phyloP scores from a whole-genome alignment of 2,329 filamentous ascomycete species.

The Venturia oleaginea region DNA sequence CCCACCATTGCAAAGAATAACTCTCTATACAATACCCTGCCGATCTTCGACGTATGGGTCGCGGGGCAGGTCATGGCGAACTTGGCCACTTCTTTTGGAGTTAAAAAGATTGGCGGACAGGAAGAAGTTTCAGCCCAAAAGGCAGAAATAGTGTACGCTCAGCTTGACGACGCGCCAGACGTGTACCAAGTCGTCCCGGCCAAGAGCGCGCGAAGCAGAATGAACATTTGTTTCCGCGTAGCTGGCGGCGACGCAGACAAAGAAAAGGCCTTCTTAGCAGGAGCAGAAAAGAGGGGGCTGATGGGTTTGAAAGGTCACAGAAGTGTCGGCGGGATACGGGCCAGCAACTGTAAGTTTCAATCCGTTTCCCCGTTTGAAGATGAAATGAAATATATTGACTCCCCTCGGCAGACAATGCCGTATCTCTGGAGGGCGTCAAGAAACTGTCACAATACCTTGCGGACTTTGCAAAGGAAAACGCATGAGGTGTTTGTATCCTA shows the following conservation, averaged over 20 bases:
- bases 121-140: slow-evolving; percentile 66
- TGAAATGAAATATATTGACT: background rate
- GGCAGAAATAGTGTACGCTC: slow-evolving; percentile 64
- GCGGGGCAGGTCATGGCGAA: slow-evolving; percentile 80
- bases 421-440: slow-evolving; percentile 57
- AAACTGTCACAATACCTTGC: slow-evolving; percentile 59
- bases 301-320: slow-evolving; percentile 83
- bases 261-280: slow-evolving; percentile 72
- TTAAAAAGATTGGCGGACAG: slow-evolving; percentile 65
- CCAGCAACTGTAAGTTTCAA: slow-evolving; percentile 57
- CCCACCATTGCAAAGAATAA: slow-evolving; percentile 85
- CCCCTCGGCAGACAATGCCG: slow-evolving; percentile 57
- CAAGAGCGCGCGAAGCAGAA: slow-evolving; percentile 67
- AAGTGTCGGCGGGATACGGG: slow-evolving; percentile 75
- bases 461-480: slow-evolving; percentile 41
- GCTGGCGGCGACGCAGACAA: slow-evolving; percentile 54
- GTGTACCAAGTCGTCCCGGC: slow-evolving; percentile 74
- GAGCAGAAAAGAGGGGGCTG: slow-evolving; percentile 58
- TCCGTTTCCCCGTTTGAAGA: background rate
- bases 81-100: slow-evolving; percentile 55
- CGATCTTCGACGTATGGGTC: slow-evolving; percentile 89
- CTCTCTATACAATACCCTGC: slow-evolving; percentile 90
- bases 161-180: slow-evolving; percentile 62
- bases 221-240: slow-evolving; percentile 93
- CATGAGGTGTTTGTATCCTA: slow-evolving; percentile 3